Conservation (phyloP, 345 rosid species). For the Punica granatum region DNA sequence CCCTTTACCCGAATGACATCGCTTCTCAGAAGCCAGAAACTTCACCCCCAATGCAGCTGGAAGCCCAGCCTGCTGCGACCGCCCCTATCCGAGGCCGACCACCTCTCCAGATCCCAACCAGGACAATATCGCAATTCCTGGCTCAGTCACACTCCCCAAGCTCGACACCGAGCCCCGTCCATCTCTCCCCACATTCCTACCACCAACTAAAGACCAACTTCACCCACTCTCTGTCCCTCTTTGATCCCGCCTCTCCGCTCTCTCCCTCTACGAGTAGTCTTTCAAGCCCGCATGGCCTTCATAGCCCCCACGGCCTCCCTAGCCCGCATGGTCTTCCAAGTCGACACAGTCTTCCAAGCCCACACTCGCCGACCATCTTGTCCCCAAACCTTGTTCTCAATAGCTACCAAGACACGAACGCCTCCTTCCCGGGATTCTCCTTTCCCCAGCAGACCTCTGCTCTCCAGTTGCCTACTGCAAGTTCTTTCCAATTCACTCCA, state of each 20-base stretch:
- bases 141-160: background rate
- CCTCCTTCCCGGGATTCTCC: constrained; percentile 3
- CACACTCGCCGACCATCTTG: background rate
- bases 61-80: background rate
- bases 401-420: background rate
- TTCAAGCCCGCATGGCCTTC: background rate
- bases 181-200: constrained; percentile 22
- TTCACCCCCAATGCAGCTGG: constrained; percentile 1
- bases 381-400: background rate
- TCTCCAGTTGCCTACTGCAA: constrained; percentile 3
- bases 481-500: constrained; percentile 12
- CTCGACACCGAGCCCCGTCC: constrained; percentile 22
- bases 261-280: constrained; percentile 10
- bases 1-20: constrained; percentile 48
- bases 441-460: constrained; percentile 4
- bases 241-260: constrained; percentile 4
- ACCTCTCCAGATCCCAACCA: constrained; percentile 28
- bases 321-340: constrained; percentile 5
- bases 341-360: background rate
- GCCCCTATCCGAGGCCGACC: constrained; percentile 14
- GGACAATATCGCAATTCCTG: constrained; percentile 1
- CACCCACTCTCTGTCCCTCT: constrained; percentile 23
- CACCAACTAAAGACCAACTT: constrained; percentile 11
- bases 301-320: no score
- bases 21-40: constrained; percentile 19